phyloP scores from a whole-genome alignment of 768 basidiomycete species.

The Infundibulicybe gibba region DNA sequence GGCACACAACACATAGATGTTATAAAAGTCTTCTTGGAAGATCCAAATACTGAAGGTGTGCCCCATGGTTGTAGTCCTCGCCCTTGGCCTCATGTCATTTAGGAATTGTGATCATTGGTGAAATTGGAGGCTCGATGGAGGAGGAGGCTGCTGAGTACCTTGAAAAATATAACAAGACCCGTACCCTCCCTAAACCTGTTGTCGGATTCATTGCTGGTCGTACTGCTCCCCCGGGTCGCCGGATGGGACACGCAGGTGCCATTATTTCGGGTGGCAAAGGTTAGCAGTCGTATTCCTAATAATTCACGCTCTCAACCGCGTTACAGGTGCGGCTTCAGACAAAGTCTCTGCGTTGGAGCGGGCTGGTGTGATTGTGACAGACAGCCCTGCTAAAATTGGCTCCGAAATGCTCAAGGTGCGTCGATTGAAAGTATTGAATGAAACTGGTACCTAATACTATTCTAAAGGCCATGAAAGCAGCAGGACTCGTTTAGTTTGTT shows the following conservation, averaged over 20 bases:
- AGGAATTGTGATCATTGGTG: constrained; percentile 98
- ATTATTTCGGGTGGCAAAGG: constrained; percentile 99
- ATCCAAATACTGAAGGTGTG: constrained; percentile 88
- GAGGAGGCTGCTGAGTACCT: constrained; percentile 98
- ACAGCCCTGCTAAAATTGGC: constrained; percentile 96
- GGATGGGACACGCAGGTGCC: constrained; percentile 98
- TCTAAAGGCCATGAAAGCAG: constrained; percentile 72
- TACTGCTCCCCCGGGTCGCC: constrained; percentile 95
- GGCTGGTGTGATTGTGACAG: constrained; percentile 91
- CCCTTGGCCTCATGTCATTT: constrained; percentile 2
- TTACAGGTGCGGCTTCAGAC: constrained; percentile 79
- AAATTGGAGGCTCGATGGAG: constrained; percentile 99
- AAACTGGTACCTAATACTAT: constrained; percentile 3
- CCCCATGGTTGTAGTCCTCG: constrained; percentile 3
- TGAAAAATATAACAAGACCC: constrained; percentile 88
- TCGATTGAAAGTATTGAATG: constrained; percentile 1
- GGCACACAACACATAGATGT: constrained; percentile 96
- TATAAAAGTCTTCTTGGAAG: constrained; percentile 93
- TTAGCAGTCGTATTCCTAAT: constrained; percentile 18
- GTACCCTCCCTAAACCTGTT: constrained; percentile 86
- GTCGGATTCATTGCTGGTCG: constrained; percentile 98
- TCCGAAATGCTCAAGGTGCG: constrained; percentile 81
- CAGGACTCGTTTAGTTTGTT: constrained; percentile 41
- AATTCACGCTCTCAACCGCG: constrained; percentile 2
- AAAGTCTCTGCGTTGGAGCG: constrained; percentile 89